Evolutionary conservation across 257 asterid species (phyloP), one percentile per base, ranked within the genome.

Genomic region (Solanum medicagineum): DNA sequence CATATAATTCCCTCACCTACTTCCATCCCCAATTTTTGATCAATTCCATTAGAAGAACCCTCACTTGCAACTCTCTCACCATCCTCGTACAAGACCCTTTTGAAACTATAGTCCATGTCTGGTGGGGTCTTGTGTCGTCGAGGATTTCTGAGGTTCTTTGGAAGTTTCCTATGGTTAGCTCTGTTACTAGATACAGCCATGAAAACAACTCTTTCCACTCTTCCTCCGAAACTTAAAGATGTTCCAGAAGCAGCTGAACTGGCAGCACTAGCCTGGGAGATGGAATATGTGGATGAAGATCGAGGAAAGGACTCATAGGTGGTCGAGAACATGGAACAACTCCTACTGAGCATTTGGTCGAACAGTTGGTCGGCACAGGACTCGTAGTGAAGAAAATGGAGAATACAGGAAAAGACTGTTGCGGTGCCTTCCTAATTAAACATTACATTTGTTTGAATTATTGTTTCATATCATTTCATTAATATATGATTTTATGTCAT

Each of bases 61-160:
- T 84, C 91, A 54, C 42, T 81, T 55, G 22, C 82, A 89, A 88
- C 83, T 49, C 17, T 83, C 19, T 89, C 88, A 62, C 55, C 85
- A n/a, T 83, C 62, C 68, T 68, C 81, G 49, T 26, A 53, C 11
- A 70, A 53, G 81, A 54, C 59, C 65, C 68, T 32, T 56, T 51
- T 56, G 5, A 29, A 53, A n/a, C 13, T 45, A 15, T 53, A 54
- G 66, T 70, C 57, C 63, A 54, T 16, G 1, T 94, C 94, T 2
- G 94, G 95, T 19, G 93, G 94, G 57, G 85, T 53, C 91, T 91
- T 91, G 15, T 91, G 91, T 77, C 92, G 91, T 14, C 96, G 92
- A 19, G 93, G 96, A 70, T 91, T 86, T 7, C 89, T 92, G 20
- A 90, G 91, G 84, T 91, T 94, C 92, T 91, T 93, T 68, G 98